Evolutionary conservation across 257 asterid species (phyloP).

Genomic region (Agastache rugosa): DNA sequence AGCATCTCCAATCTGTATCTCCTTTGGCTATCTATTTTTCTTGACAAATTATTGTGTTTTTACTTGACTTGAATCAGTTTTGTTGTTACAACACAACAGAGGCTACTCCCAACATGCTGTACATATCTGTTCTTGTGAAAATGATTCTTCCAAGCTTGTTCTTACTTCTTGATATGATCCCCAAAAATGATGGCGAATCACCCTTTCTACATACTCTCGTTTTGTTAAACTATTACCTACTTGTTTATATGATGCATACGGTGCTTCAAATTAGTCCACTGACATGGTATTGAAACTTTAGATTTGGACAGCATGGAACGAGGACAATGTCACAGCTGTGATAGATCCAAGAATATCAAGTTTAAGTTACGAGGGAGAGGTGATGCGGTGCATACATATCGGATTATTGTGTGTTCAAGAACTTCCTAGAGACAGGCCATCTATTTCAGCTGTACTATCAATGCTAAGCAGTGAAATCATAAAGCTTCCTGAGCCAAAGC

Average conservation of each 20-base stretch:
- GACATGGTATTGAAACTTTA: conserved; percentile 29
- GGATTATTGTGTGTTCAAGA: conserved; percentile 78
- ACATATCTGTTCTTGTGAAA: background rate
- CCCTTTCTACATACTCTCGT: background rate
- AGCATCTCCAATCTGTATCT: background rate
- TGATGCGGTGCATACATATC: conserved; percentile 59
- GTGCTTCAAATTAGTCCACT: background rate
- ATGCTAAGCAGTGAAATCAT: conserved; percentile 58
- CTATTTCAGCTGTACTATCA: conserved; percentile 49
- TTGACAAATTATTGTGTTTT: background rate
- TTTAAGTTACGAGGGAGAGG: conserved; percentile 38
- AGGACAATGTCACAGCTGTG: conserved; percentile 32
- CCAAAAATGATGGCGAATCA: background rate
- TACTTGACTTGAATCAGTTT: background rate
- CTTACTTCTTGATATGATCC: background rate
- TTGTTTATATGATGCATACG: background rate
- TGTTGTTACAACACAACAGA: background rate
- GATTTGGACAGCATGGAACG: conserved; percentile 66
- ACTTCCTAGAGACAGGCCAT: conserved; percentile 60
- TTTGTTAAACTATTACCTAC: background rate
- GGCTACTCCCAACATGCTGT: background rate
- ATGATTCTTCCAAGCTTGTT: background rate
- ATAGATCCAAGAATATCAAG: conserved; percentile 49
- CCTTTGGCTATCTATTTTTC: background rate
- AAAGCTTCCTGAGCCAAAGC: conserved; percentile 58